Evolutionary conservation across 2,329 filamentous ascomycete genomes (phyloP).

Genomic region (Coleophoma eucalyptorum): DNA sequence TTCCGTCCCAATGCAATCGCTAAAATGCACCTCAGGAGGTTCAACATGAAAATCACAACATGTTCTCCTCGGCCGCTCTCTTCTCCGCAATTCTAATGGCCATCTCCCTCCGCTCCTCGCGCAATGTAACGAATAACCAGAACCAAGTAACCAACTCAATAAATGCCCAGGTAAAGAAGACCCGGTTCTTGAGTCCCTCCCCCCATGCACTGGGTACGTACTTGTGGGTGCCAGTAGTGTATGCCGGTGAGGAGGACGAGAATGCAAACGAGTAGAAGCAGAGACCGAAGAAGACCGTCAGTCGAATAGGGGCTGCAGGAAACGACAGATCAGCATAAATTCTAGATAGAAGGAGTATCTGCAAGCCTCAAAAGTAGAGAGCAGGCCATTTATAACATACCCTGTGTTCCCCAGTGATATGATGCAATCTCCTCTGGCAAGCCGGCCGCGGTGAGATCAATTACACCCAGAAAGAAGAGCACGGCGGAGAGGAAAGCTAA

Average conservation of each 20-base stretch:
- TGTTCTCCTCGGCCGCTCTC: conserved; percentile 31
- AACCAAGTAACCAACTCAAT: conserved; percentile 84
- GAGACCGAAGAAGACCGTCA: conserved; percentile 57
- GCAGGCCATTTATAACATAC: conserved; percentile 40
- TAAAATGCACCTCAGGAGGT: not conserved
- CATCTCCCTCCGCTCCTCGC: conserved; percentile 53
- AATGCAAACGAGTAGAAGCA: conserved; percentile 64
- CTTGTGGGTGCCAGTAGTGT: conserved; percentile 31
- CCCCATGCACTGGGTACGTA: conserved; percentile 42
- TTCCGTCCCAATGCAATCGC: not conserved
- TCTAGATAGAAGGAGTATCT: too few species aligned
- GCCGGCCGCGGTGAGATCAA: conserved; percentile 63
- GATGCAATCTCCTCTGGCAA: conserved; percentile 63
- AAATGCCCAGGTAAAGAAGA: conserved; percentile 83
- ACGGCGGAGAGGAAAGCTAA: conserved; percentile 71
- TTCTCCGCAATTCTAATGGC: conserved; percentile 24
- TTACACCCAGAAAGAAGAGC: conserved; percentile 56
- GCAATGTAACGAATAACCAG: conserved; percentile 72
- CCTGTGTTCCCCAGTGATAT: conserved; percentile 61
- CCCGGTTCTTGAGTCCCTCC: conserved; percentile 74
- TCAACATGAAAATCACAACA: conserved; percentile 11
- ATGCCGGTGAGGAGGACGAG: conserved; percentile 46
- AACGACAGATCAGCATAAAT: too few species aligned
- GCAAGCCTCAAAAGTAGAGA: conserved; percentile 51
- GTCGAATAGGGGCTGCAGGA: conserved; percentile 53